A percentile compares a stretch with the other conserved stretches of the same genome.
These are phyloP conservation scores for Lithocarpus polystachyus DNA, from an alignment of 306 rosid genomes.

Conservation along the genomic window DNA sequence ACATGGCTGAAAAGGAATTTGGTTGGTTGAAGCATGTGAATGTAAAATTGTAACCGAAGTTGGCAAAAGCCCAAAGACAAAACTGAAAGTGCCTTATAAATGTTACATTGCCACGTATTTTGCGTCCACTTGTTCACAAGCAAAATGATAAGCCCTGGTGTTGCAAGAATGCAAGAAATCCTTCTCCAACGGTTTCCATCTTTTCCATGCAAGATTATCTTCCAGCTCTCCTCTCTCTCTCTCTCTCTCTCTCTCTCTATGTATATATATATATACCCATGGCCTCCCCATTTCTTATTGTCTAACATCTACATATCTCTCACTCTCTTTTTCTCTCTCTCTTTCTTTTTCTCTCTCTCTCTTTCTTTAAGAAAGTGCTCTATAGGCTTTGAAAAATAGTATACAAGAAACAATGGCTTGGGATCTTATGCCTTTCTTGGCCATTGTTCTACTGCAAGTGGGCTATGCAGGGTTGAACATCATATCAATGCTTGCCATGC, in stretches of 20 bases:
- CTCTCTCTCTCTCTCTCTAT: background rate
- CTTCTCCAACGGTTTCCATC: conserved; percentile 18
- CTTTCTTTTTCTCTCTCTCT: background rate
- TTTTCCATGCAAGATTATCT: conserved; percentile 22
- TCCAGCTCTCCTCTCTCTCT: conserved; percentile 15
- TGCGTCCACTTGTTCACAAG: conserved; percentile 28
- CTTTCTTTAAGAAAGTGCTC: background rate
- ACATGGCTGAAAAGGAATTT: background rate
- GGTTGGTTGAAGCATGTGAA: conserved; percentile 16
- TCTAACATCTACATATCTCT: background rate
- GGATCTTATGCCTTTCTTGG: conserved; percentile 41
- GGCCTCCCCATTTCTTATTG: background rate
- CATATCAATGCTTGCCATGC: conserved; percentile 78
- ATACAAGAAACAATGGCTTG: conserved; percentile 25
- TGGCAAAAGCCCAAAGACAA: conserved; percentile 18
- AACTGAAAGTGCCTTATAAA: conserved; percentile 30
- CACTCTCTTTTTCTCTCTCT: background rate
- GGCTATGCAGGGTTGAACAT: conserved; percentile 66
- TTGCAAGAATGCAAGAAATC: conserved; percentile 20
- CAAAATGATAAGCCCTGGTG: conserved; percentile 19
- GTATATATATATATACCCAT: background rate
- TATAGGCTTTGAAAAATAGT: background rate
- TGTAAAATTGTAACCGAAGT: background rate
- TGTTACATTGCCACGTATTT: conserved; percentile 5
- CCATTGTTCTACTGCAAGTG: conserved; percentile 53